phyloP scores from a whole-genome alignment of 2,329 filamentous ascomycete genomes.

The Cercospora sp. region DNA sequence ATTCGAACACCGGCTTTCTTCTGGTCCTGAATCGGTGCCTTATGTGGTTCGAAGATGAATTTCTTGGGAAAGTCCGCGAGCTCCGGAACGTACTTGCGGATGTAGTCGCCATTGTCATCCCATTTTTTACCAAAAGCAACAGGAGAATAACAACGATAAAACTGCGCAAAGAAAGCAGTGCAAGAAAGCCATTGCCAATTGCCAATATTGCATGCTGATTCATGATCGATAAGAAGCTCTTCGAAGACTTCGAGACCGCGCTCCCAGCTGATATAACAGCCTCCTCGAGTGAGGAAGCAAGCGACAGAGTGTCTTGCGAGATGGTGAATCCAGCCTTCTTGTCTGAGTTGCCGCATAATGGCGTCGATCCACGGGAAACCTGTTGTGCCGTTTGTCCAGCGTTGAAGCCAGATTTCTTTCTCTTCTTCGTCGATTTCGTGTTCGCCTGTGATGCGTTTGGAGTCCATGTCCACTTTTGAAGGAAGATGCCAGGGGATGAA shows the following conservation, averaged over 20 bases:
- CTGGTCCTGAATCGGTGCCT: conserved; percentile 67
- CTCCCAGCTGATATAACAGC: conserved; percentile 78
- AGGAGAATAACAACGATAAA: conserved; percentile 64
- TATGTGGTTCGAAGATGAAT: conserved; percentile 80
- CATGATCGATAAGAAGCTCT: conserved; percentile 73
- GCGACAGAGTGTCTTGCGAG: conserved; percentile 75
- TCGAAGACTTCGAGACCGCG: conserved; percentile 77
- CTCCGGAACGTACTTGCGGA: conserved; percentile 63
- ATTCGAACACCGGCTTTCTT: conserved; percentile 67
- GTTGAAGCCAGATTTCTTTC: conserved; percentile 65
- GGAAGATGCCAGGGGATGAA: conserved; percentile 80
- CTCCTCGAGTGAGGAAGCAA: conserved; percentile 77
- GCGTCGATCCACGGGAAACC: conserved; percentile 82
- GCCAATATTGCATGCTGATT: conserved; percentile 70
- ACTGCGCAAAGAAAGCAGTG: conserved; percentile 73
- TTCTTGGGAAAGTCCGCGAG: conserved; percentile 58
- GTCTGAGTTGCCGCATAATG: conserved; percentile 70
- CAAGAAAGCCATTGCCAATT: conserved; percentile 81
- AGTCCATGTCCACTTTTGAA: conserved; percentile 56
- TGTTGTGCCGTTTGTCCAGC: conserved; percentile 69
- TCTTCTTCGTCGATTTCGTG: conserved; percentile 64
- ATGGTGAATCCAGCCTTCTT: conserved; percentile 79
- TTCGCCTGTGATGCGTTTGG: conserved; percentile 55
- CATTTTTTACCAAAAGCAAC: conserved; percentile 73
- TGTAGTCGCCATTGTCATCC: conserved; percentile 67